Percentiles rank a stretch among this genome's conserved stretches.
phyloP scores from a whole-genome alignment of 331 rosid species.

The Arachis monticola region DNA sequence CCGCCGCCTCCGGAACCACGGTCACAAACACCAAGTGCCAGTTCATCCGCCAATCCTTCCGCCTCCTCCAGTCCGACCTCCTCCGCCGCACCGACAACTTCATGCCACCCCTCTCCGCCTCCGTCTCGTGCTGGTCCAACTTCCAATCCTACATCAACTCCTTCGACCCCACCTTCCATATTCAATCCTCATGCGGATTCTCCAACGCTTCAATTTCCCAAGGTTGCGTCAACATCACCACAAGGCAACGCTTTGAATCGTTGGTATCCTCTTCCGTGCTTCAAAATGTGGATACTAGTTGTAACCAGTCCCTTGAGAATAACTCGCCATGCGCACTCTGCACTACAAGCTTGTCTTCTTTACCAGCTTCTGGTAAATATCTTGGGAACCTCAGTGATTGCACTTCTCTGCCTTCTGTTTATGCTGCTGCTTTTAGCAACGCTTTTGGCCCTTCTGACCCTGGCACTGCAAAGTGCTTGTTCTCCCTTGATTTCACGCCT shows the following conservation, averaged over 20 bases:
- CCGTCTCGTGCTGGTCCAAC: slow-evolving; percentile 62
- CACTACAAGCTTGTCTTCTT: slow-evolving; percentile 47
- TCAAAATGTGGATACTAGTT: slow-evolving; percentile 18
- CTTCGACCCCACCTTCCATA: slow-evolving; percentile 48
- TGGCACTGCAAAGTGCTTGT: slow-evolving; percentile 72
- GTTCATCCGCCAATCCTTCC: slow-evolving; percentile 56
- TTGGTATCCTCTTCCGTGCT: slow-evolving; percentile 36
- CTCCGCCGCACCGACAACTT: slow-evolving; percentile 56
- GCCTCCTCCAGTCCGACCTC: slow-evolving; percentile 60
- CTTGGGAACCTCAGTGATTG: slow-evolving; percentile 69
- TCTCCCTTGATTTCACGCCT: slow-evolving; percentile 37
- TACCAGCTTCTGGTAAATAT: slow-evolving; percentile 48
- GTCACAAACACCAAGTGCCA: slow-evolving; percentile 43
- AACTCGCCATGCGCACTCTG: slow-evolving; percentile 79
- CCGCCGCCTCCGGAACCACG: not conserved
- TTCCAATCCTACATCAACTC: slow-evolving; percentile 48
- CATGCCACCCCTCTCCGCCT: slow-evolving; percentile 59
- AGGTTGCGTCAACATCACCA: slow-evolving; percentile 73
- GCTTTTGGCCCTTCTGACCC: slow-evolving; percentile 58
- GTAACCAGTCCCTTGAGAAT: slow-evolving; percentile 63
- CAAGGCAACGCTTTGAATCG: slow-evolving; percentile 54
- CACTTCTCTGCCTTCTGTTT: slow-evolving; percentile 52
- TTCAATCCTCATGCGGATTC: slow-evolving; percentile 68
- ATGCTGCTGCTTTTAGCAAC: slow-evolving; percentile 72
- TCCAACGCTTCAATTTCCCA: slow-evolving; percentile 61